Evolutionary conservation across 192 early-diverging fungal species (phyloP), one percentile per base, ranked within the genome.

Genomic region (Podila epigama): DNA sequence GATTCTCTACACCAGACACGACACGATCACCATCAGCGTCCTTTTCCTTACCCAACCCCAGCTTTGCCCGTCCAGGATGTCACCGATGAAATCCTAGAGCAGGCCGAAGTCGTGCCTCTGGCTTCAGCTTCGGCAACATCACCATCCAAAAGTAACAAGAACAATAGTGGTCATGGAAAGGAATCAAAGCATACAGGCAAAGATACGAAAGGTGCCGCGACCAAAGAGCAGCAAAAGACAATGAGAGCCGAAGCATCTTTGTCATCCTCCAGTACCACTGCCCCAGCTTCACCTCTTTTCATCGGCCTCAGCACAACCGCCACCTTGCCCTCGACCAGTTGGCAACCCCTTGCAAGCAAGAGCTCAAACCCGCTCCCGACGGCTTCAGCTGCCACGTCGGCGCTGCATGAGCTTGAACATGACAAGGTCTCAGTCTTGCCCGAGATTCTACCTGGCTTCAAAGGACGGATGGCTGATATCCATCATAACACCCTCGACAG

Each of bases 361-460:
- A 68, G 65, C 11, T 51, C 71, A 1, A 75, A 75, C 54, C 71
- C 66, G 35, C 53, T 75, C 25, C 51, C 70, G 2, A 41, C 60
- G 9, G 25, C n/a, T 2, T 40, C 41, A 1, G 15, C n/a, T 5
- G 53, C 5, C 11, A 44, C 8, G n/a, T 48, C 44, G 10, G n/a
- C n/a, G 25, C 34, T 34, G 18, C 71, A 68, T 52, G 65, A 67
- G 32, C n/a, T 34, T 31, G 32, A 50, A 31, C 71, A 75, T 33
- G 71, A 66, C 32, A 66, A 63, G 54, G 64, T 51, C 7, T 75
- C 71, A 3, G 65, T 75, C 51, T 28, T 75, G 60, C 71, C 71
- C 9, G 71, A 67, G 42, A 75, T 75, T 54, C 42, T 75, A 3
- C 71, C 71, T 1, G 71, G 71, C 5, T 75, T 75, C 44, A 75